Evolutionary conservation across 73 alveolate species (phyloP).

Genomic region (Symbiodinium pilosum): DNA sequence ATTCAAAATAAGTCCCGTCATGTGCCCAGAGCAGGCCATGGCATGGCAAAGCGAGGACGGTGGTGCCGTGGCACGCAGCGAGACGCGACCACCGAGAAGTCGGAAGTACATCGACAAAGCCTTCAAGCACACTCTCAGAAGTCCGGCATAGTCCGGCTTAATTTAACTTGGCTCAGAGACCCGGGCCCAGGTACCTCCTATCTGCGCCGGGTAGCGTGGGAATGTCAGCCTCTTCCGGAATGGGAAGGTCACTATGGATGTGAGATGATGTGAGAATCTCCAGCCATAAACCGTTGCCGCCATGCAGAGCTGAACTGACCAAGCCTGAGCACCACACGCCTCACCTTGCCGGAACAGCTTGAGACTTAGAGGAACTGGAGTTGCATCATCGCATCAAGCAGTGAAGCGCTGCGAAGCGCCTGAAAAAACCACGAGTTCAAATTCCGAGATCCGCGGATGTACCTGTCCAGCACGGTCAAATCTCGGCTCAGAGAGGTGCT

Average conservation of each 20-base stretch:
- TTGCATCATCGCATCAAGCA: too few species aligned
- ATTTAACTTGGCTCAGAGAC: too few species aligned
- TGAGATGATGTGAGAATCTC: background rate
- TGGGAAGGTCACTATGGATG: background rate
- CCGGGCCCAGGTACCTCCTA: conserved; percentile 67
- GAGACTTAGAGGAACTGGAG: too few species aligned
- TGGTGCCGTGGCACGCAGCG: conserved; percentile 37
- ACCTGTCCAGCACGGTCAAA: background rate
- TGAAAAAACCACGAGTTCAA: conserved; percentile 83
- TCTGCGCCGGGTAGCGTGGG: conserved; percentile 81
- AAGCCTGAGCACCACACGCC: conserved; percentile 79
- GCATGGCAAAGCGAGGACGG: too few species aligned
- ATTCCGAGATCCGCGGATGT: conserved; percentile 54
- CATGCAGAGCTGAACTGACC: background rate
- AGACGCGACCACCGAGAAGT: conserved; percentile 65
- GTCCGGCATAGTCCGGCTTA: too few species aligned
- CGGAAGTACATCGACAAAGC: conserved; percentile 76
- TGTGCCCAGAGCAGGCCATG: background rate
- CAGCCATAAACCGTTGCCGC: background rate
- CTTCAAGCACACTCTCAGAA: too few species aligned
- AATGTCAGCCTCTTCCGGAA: conserved; percentile 55
- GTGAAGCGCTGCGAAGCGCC: background rate
- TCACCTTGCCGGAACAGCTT: conserved; percentile 39
- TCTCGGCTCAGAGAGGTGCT: too few species aligned
- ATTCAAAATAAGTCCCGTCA: background rate